phyloP scores from a whole-genome alignment of 2,329 filamentous ascomycete genomes.

The Metarhizium rileyi region DNA sequence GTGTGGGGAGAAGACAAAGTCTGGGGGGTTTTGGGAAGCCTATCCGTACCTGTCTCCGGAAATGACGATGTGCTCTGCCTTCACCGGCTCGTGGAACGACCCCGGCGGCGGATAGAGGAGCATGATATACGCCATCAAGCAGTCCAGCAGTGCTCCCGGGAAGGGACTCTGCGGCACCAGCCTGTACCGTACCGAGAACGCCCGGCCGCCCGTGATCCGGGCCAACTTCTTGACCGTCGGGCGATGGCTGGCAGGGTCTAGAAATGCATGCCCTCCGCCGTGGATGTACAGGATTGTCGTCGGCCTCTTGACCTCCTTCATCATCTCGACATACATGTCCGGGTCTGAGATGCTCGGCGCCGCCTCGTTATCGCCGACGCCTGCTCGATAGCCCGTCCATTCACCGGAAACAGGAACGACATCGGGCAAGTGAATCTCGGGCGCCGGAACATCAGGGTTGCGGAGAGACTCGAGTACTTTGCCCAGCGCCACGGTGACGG shows the following conservation, averaged over 20 bases:
- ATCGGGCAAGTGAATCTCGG: conserved; percentile 34
- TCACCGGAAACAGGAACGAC: conserved; percentile 55
- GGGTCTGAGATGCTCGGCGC: conserved; percentile 50
- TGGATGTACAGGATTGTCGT: conserved; percentile 66
- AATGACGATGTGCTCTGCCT: conserved; percentile 57
- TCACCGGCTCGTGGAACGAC: conserved; percentile 56
- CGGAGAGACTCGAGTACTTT: conserved; percentile 35
- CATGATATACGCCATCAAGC: conserved; percentile 60
- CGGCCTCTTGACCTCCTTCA: conserved; percentile 54
- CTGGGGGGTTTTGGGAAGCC: conserved; percentile 6
- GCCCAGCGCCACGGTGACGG: conserved; percentile 47
- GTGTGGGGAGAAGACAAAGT: conserved; percentile 22
- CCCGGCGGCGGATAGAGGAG: conserved; percentile 62
- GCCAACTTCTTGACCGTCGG: conserved; percentile 49
- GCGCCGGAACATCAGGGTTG: conserved; percentile 4
- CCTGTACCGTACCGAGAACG: conserved; percentile 65
- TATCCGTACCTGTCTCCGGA: conserved; percentile 60
- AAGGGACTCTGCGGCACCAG: conserved; percentile 68
- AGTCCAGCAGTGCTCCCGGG: conserved; percentile 64
- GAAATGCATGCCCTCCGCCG: conserved; percentile 64
- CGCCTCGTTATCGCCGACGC: conserved; percentile 36
- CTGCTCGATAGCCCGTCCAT: conserved; percentile 62
- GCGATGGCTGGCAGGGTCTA: conserved; percentile 61
- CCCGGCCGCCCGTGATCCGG: conserved; percentile 55
- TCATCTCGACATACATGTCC: conserved; percentile 56